Percentiles rank a stretch among this genome's conserved stretches.
Conservation (phyloP, 805 yeast genomes). For the Candida ipomoeae region DNA sequence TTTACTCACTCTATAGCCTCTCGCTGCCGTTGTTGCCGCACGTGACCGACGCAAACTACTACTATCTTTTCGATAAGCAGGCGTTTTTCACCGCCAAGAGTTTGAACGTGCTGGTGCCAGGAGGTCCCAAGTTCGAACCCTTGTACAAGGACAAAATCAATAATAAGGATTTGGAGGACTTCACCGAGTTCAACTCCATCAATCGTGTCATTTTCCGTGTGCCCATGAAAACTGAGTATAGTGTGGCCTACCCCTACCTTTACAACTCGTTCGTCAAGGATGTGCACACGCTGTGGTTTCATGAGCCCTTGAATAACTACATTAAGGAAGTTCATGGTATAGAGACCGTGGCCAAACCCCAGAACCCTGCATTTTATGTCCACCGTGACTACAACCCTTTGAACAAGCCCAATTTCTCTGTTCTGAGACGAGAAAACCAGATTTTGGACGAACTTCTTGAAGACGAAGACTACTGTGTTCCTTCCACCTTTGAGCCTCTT, state of each 20-base stretch:
- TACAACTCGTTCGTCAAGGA: slow-evolving; percentile 74
- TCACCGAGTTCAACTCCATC: slow-evolving; percentile 83
- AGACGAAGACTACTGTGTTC: slow-evolving; percentile 37
- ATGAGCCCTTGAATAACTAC: slow-evolving; percentile 55
- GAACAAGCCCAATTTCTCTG: slow-evolving; percentile 16
- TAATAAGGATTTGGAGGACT: slow-evolving; percentile 65
- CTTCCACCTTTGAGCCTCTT: slow-evolving; percentile 47
- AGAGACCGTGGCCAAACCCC: neutral
- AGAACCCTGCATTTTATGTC: slow-evolving; percentile 50
- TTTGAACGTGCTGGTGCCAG: slow-evolving; percentile 80
- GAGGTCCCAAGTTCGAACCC: slow-evolving; percentile 96
- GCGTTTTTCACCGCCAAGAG: slow-evolving; percentile 91
- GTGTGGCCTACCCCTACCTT: slow-evolving; percentile 80
- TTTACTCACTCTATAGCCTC: slow-evolving; percentile 63
- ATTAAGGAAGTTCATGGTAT: slow-evolving; percentile 38
- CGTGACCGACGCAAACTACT: slow-evolving; percentile 52
- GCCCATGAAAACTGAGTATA: slow-evolving; percentile 76
- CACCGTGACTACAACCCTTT: slow-evolving; percentile 57
- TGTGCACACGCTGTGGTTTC: slow-evolving; percentile 60
- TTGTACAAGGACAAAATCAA: slow-evolving; percentile 58
- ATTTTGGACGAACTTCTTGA: slow-evolving; percentile 19
- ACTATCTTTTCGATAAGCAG: slow-evolving; percentile 69
- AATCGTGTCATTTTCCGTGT: slow-evolving; percentile 81
- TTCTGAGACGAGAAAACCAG: slow-evolving; percentile 24
- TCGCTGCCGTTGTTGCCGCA: slow-evolving; percentile 70